Base-by-base conservation (phyloP, 140 eudicot genomes). In the Anethum foeniculum region DNA sequence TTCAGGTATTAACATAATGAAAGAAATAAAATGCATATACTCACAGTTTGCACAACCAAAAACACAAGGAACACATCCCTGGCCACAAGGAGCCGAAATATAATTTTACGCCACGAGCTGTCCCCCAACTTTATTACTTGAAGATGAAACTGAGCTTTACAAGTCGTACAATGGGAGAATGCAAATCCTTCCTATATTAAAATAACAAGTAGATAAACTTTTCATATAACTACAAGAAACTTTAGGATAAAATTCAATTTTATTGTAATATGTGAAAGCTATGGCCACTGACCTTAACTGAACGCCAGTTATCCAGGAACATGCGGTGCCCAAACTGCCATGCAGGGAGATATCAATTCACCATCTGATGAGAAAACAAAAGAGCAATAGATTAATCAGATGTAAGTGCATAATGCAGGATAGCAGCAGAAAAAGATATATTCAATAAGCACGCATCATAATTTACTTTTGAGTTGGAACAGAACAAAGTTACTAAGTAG, bases 261-360 rank as follows among this genome's bases (percentile, higher is more conserved):
- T 38, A 64, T 6, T 2, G 43, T 27, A 65, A 15, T 46, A 30
- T n/a, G 64, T 28, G 67, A 60, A 71, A 39, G 65, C 36, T 77
- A 81, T n/a, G 32, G 49, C 7, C 8, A 49, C 84, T 82, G 18
- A 85, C 98, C 94, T 91, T 93, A 56, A 93, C 97, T 34, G 98
- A 90, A 28, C 97, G 91, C 97, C 98, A 93, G 78, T 93, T 92
- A 85, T 93, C 98, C 75, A 93, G 96, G 86, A 97, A 93, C 52
- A 90, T 82, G 16, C 98, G 93, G 77, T 91, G 98, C 75, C 91
- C 98, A 89, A 91, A 91, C 87, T 90, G 97, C 77, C 98, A 93
- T 96, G 82, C 98, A 93, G 83, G 98, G 98, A 46, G 98, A 90
- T 88, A 93, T 93, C 82, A 93, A 81, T 78, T 91, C 96, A 54